Conservation (phyloP, 1,284 basidiomycete species). For the Sporisorium scitamineum region DNA sequence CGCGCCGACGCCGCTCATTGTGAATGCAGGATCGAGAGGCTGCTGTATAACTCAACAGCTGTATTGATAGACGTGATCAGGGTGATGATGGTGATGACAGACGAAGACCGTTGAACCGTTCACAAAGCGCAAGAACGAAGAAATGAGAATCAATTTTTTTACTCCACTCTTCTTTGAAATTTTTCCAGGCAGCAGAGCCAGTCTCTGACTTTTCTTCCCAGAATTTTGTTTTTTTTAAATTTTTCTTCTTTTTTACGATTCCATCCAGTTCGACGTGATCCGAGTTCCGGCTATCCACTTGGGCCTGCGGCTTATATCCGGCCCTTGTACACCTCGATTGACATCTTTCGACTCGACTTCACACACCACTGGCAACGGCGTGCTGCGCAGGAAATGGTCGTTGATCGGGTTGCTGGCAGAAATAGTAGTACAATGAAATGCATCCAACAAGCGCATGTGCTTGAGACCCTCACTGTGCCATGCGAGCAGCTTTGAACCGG, state of each 20-base stretch:
- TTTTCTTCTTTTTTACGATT: slow-evolving; percentile 7
- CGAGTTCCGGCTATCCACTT: slow-evolving; percentile 42
- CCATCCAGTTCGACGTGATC: neutral
- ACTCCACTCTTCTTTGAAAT: slow-evolving; percentile 11
- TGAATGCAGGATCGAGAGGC: neutral
- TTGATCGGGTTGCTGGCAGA: neutral
- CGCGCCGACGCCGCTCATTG: slow-evolving; percentile 34
- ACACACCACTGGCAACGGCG: too few relatives aligned
- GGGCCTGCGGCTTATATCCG: neutral
- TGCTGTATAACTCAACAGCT: neutral
- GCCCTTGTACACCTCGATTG: neutral
- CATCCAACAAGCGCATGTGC: neutral
- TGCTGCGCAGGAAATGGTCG: neutral
- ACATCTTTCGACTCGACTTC: neutral
- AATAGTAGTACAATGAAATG: too few relatives aligned
- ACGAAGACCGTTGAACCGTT: neutral
- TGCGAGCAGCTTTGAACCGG: slow-evolving; percentile 50
- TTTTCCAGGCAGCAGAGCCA: neutral
- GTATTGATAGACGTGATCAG: neutral
- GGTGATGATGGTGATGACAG: neutral
- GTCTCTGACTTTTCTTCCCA: neutral
- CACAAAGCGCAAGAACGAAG: neutral
- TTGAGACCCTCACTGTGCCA: slow-evolving; percentile 29
- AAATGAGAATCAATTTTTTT: neutral
- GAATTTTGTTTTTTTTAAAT: slow-evolving; percentile 3